These are phyloP conservation scores for Diversispora epigaea DNA, from an alignment of 192 early-diverging fungal species.

Conservation along the genomic window DNA sequence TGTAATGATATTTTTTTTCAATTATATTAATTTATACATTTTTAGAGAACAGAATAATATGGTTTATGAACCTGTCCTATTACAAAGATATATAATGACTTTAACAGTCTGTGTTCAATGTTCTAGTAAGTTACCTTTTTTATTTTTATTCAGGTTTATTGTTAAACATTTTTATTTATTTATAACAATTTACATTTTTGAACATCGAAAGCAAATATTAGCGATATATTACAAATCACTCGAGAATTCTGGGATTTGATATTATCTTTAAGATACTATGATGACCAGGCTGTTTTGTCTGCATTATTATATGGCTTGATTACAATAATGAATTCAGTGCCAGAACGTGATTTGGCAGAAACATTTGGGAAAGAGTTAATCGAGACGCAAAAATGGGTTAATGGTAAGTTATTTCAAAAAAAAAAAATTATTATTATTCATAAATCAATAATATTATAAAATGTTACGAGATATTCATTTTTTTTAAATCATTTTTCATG, in stretches of 20 bases:
- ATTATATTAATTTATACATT: neutral
- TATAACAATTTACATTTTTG: neutral
- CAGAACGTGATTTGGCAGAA: conserved; percentile 20
- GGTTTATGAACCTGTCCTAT: conserved; percentile 19
- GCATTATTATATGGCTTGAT: conserved; percentile 23
- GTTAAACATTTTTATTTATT: neutral
- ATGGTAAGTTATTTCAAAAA: neutral
- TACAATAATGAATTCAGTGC: conserved; percentile 5
- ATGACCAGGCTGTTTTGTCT: conserved; percentile 10
- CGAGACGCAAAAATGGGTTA: conserved; percentile 28
- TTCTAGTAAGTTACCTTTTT: conserved; percentile 26
- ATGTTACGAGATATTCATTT: neutral
- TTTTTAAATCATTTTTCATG: neutral
- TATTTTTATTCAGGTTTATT: neutral
- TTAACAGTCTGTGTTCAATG: conserved; percentile 22
- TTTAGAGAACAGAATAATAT: neutral
- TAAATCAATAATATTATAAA: neutral
- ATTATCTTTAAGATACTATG: conserved; percentile 25
- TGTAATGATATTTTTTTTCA: neutral
- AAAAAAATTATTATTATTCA: neutral
- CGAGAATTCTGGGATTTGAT: conserved; percentile 32
- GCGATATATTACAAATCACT: conserved; percentile 16
- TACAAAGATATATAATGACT: conserved; percentile 15
- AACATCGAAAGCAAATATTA: conserved; percentile 6
- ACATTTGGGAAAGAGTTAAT: conserved; percentile 20